A percentile compares a stretch with the other conserved stretches of the same genome.
These are phyloP conservation scores for Shiraia bambusicola DNA, from an alignment of 2,329 filamentous ascomycete genomes.

Conservation along the genomic window DNA sequence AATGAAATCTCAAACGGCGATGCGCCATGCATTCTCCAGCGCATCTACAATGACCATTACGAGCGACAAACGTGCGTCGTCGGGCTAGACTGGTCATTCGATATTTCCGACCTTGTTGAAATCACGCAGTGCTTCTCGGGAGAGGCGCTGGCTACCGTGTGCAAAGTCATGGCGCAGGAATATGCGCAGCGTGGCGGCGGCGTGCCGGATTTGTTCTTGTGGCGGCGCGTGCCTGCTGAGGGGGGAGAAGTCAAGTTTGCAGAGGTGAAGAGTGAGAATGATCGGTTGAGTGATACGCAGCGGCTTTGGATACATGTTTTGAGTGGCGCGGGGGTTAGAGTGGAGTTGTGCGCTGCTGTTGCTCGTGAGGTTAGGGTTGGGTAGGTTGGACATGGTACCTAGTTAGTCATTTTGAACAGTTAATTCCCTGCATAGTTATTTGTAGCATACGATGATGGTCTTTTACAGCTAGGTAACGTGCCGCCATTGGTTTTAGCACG, in stretches of 20 bases:
- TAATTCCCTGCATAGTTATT: too few relatives aligned
- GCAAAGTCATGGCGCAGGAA: conserved; percentile 94
- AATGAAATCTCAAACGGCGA: conserved; percentile 84
- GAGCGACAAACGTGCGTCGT: conserved; percentile 80
- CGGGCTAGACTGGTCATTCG: conserved; percentile 88
- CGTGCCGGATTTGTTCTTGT: conserved; percentile 89
- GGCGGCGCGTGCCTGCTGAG: conserved; percentile 66
- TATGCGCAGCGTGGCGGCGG: conserved; percentile 84
- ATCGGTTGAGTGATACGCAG: conserved; percentile 93
- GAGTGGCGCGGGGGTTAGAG: conserved; percentile 76
- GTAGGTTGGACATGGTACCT: too few relatives aligned
- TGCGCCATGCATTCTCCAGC: conserved; percentile 65
- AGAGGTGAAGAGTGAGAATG: conserved; percentile 66
- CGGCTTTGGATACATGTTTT: conserved; percentile 95
- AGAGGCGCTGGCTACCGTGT: conserved; percentile 78
- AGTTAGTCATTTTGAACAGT: too few relatives aligned
- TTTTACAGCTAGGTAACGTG: too few relatives aligned
- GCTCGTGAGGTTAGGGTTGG: conserved; percentile 54
- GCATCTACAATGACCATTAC: conserved; percentile 68
- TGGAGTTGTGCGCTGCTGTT: conserved; percentile 74
- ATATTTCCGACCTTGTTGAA: conserved; percentile 74
- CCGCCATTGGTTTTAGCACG: too few relatives aligned
- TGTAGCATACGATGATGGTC: too few relatives aligned
- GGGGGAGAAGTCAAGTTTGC: conserved; percentile 69
- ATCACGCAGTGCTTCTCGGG: conserved; percentile 77